Evolutionary conservation across 1,139 yeast species (phyloP).

Genomic region (Yamadazyma diospyri): DNA sequence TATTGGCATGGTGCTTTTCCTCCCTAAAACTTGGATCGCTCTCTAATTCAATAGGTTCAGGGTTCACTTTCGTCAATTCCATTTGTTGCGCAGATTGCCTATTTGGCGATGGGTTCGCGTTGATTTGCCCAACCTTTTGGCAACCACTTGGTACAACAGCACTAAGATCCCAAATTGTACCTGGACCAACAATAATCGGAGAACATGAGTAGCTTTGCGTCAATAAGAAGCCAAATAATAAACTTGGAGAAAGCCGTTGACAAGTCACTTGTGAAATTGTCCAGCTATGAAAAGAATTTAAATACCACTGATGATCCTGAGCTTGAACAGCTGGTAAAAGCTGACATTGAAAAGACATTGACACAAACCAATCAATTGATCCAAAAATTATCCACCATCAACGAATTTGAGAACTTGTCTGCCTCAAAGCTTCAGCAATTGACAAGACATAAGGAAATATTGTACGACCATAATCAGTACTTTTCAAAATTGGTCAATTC

Average conservation of each 20-base stretch:
- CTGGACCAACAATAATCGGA: too few relatives aligned
- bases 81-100: too few relatives aligned
- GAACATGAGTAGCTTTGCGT: constrained; percentile 44
- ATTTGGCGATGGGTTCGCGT: too few relatives aligned
- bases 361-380: constrained; percentile 31
- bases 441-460: constrained; percentile 74
- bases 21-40: too few relatives aligned
- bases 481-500: constrained; percentile 56
- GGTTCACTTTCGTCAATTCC: constrained; percentile 11
- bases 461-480: constrained; percentile 66
- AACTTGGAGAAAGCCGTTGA: constrained; percentile 44
- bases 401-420: constrained; percentile 61
- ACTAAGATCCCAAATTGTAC: too few relatives aligned
- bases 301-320: constrained; percentile 34
- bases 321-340: constrained; percentile 65
- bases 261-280: constrained; percentile 30
- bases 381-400: constrained; percentile 33
- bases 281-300: constrained; percentile 26
- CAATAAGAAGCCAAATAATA: constrained; percentile 37
- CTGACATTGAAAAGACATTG: constrained; percentile 43
- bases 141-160: too few relatives aligned
- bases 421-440: constrained; percentile 79
- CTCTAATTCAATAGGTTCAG: constrained; percentile 17
- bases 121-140: too few relatives aligned
- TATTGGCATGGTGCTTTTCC: neutral